These are phyloP conservation scores for Nicotiana tabacum DNA, from an alignment of 257 asterid genomes.

Conservation along the genomic window DNA sequence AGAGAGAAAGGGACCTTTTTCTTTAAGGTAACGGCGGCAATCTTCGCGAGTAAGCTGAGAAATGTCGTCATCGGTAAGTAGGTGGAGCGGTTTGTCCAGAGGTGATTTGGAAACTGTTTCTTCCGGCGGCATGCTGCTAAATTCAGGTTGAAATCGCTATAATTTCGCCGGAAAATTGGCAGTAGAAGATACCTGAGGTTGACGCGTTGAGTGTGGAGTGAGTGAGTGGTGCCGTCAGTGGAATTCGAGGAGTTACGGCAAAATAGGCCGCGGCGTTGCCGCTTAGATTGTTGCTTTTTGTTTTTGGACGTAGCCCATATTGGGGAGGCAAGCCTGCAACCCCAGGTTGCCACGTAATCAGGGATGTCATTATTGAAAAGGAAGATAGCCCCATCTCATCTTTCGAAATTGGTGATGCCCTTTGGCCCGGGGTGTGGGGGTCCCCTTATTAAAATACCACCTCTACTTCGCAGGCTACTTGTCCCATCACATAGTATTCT, in stretches of 20 bases:
- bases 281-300: conserved; percentile 25
- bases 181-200: not conserved
- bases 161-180: not conserved
- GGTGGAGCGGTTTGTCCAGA: conserved; percentile 87
- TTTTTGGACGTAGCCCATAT: conserved; percentile 3
- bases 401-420: not conserved
- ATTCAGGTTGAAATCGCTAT: conserved; percentile 33
- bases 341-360: conserved; percentile 64
- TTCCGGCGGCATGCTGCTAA: conserved; percentile 46
- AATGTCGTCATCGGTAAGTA: conserved; percentile 96
- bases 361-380: conserved; percentile 9
- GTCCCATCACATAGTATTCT: not conserved
- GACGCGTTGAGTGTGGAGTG: not conserved
- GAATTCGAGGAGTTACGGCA: conserved; percentile 25
- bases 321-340: conserved; percentile 38
- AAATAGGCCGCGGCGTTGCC: conserved; percentile 54
- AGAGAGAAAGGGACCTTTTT: conserved; percentile 42
- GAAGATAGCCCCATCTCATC: not conserved
- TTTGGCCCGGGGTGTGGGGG: not conserved
- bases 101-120: conserved; percentile 51
- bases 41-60: conserved; percentile 98
- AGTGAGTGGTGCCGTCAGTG: conserved; percentile 21
- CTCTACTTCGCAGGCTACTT: not conserved
- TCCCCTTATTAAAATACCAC: not conserved
- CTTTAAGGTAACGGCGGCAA: conserved; percentile 96